Percentiles rank a stretch among this genome's conserved stretches.
These are phyloP conservation scores for Blastocystis hominis DNA, from an alignment of 352 stramenopile genomes.

Conservation along the genomic window DNA sequence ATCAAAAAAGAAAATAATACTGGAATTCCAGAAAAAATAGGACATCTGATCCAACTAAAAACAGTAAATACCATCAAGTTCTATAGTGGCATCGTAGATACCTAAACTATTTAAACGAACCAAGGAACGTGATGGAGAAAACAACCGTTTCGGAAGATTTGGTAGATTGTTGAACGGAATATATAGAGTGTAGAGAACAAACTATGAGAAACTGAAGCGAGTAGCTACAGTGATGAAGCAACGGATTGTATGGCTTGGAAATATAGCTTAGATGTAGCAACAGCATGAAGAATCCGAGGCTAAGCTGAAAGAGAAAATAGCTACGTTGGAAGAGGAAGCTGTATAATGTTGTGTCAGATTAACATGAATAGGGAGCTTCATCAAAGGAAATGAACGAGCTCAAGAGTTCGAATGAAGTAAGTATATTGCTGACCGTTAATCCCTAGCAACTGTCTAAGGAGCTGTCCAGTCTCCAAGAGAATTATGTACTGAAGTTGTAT, in stretches of 20 bases:
- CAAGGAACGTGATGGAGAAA: neutral
- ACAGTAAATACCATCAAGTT: no score
- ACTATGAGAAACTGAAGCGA: slow-evolving; percentile 51
- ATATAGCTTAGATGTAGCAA: neutral
- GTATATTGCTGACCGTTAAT: neutral
- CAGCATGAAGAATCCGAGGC: neutral
- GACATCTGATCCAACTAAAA: no score
- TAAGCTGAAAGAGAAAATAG: neutral
- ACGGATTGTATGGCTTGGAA: neutral
- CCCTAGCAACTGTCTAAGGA: neutral
- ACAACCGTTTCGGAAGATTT: neutral
- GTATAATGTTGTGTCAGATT: neutral
- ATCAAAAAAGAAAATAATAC: neutral
- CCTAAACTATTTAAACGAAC: no score
- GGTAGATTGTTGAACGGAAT: neutral
- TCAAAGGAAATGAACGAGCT: neutral
- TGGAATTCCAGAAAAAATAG: neutral
- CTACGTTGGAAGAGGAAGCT: neutral
- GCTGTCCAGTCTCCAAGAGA: neutral
- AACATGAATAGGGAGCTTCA: neutral
- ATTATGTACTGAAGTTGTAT: neutral
- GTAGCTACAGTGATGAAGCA: slow-evolving; percentile 54
- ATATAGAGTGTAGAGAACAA: slow-evolving; percentile 13
- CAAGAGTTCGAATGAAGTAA: neutral
- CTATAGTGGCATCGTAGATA: no score